phyloP scores from a whole-genome alignment of 768 basidiomycete species.

The Leccinum fibrillosum region DNA sequence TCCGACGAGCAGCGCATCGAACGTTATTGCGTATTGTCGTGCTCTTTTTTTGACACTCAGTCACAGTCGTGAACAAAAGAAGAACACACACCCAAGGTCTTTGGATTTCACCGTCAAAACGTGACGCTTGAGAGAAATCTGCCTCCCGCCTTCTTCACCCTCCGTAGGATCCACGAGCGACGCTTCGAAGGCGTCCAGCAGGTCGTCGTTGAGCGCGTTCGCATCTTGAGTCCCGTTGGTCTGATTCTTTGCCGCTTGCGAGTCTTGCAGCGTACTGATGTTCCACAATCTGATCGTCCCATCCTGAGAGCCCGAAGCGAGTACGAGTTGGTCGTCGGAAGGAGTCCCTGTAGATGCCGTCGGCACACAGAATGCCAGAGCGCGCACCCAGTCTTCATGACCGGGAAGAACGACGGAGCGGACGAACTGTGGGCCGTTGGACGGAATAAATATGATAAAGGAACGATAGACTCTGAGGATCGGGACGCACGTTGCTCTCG shows the following conservation, averaged over 20 bases:
- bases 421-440: constrained; percentile 45
- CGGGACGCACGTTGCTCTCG: constrained; percentile 45
- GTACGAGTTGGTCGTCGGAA: constrained; percentile 46
- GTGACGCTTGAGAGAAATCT: constrained; percentile 88
- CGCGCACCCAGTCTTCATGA: constrained; percentile 95
- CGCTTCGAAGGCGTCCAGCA: constrained; percentile 86
- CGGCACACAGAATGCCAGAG: constrained; percentile 61
- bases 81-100: constrained; percentile 15
- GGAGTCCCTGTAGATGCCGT: constrained; percentile 13
- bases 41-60: constrained; percentile 26
- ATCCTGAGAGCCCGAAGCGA: constrained; percentile 96
- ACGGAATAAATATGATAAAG: background rate
- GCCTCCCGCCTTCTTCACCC: constrained; percentile 73
- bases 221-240: constrained; percentile 18
- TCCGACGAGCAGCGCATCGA: constrained; percentile 93
- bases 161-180: constrained; percentile 70
- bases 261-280: constrained; percentile 49
- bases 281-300: constrained; percentile 92
- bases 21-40: constrained; percentile 72
- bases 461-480: constrained; percentile 3
- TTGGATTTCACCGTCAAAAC: constrained; percentile 61
- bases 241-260: constrained; percentile 7
- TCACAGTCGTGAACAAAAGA: constrained; percentile 23
- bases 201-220: constrained; percentile 55
- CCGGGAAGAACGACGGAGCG: constrained; percentile 62